Conservation (phyloP, 306 rosid genomes). For the cucumber (Cucumis sativus) region DNA sequence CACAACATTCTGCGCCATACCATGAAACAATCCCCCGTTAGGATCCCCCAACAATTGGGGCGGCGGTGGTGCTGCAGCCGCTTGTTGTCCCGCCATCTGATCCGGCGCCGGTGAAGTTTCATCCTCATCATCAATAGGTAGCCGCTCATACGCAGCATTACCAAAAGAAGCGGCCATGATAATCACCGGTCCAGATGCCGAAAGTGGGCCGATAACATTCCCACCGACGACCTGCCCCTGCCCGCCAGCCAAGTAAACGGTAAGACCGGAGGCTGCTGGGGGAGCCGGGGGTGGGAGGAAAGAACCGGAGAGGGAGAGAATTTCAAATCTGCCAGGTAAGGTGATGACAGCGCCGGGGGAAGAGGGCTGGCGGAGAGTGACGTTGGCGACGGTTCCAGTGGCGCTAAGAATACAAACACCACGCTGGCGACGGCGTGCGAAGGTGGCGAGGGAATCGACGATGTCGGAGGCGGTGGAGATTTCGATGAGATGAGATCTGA, state of each 20-base stretch:
- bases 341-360: constrained; percentile 75
- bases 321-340: constrained; percentile 77
- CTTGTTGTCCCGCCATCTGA: constrained; percentile 26
- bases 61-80: constrained; percentile 38
- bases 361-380: constrained; percentile 78
- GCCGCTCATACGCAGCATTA: constrained; percentile 90
- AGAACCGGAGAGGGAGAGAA: constrained; percentile 66
- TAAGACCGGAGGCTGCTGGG: constrained; percentile 54
- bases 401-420: constrained; percentile 81
- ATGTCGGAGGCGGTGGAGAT: constrained; percentile 61
- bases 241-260: constrained; percentile 76
- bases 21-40: constrained; percentile 42
- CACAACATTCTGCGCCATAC: constrained; percentile 70
- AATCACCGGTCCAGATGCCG: constrained; percentile 70
- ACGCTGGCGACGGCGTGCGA: constrained; percentile 62
- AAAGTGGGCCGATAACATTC: constrained; percentile 57
- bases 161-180: constrained; percentile 90
- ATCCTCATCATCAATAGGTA: constrained; percentile 79
- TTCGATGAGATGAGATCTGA: constrained; percentile 83
- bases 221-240: constrained; percentile 95
- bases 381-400: constrained; percentile 77
- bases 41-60: constrained; percentile 44
- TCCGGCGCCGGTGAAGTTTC: constrained; percentile 22
- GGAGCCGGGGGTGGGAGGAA: constrained; percentile 91
- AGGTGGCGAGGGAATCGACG: constrained; percentile 65